Evolutionary conservation across 2,329 filamentous ascomycete species (phyloP).

Genomic region (Albophoma yamanashiensis): DNA sequence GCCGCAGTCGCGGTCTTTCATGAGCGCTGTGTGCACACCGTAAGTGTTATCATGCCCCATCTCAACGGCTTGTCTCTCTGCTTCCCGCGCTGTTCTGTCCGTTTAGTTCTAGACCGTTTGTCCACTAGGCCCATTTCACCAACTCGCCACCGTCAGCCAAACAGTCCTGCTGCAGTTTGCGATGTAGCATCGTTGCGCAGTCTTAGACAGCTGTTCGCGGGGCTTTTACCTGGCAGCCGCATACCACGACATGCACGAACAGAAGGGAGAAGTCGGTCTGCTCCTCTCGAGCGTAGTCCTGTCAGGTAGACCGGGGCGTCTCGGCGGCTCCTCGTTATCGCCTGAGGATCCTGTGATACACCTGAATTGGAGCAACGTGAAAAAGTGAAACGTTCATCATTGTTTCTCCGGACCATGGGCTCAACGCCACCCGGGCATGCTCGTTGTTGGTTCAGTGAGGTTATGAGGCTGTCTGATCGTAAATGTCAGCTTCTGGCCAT

Average conservation of each 20-base stretch:
- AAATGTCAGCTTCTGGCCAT: not conserved
- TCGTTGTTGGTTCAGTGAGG: not conserved
- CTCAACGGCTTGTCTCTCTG: too few species aligned
- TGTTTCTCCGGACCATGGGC: not conserved
- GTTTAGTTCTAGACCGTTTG: not conserved
- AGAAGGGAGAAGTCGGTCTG: not conserved
- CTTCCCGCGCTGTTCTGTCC: not conserved
- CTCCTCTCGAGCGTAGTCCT: not conserved
- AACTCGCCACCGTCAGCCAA: not conserved
- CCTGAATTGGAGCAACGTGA: not conserved
- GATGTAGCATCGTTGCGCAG: not conserved
- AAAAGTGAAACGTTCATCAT: too few species aligned
- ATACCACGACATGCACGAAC: not conserved
- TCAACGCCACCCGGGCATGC: not conserved
- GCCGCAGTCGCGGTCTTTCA: not conserved
- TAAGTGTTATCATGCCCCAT: not conserved
- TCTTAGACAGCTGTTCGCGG: not conserved
- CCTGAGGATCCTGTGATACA: not conserved
- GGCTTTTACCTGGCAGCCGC: not conserved
- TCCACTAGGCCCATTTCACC: not conserved
- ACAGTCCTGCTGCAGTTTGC: not conserved
- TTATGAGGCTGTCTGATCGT: not conserved
- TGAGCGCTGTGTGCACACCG: not conserved
- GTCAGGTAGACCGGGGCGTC: not conserved
- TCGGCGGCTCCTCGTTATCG: not conserved